phyloP scores from a whole-genome alignment of 495 filamentous ascomycete species.

The Hyaloscypha finlandica region DNA sequence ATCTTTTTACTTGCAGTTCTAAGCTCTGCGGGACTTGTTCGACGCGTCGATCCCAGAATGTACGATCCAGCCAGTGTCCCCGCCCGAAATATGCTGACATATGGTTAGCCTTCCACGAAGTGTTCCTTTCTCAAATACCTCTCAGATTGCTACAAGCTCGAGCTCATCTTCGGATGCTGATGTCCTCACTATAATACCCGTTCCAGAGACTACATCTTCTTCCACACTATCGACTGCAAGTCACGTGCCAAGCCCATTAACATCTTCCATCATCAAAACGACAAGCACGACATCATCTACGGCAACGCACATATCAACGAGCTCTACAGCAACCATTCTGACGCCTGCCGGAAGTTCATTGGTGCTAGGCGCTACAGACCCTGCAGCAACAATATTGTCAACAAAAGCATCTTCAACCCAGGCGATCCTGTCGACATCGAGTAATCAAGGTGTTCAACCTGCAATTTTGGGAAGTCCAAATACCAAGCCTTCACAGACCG shows the following conservation, averaged over 20 bases:
- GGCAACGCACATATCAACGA: not conserved
- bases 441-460: not conserved
- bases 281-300: slow-evolving; percentile 1
- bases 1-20: slow-evolving; percentile 20
- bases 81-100: slow-evolving; percentile 2
- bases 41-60: slow-evolving; percentile 17
- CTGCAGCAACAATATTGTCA: not conserved
- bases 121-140: slow-evolving; percentile 23
- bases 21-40: slow-evolving; percentile 28
- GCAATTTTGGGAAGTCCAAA: not conserved
- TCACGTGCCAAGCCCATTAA: slow-evolving; percentile 1
- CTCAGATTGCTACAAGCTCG: slow-evolving; percentile 3
- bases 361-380: not conserved
- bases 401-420: not conserved
- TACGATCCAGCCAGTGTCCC: slow-evolving; percentile 5
- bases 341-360: no score
- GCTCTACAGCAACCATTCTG: no score
- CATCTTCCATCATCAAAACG: not conserved
- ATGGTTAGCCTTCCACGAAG: slow-evolving; percentile 16
- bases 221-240: not conserved
- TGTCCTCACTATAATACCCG: slow-evolving; percentile 3
- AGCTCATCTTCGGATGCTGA: not conserved
- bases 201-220: not conserved
- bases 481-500: not conserved
- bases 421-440: not conserved